Evolutionary conservation across 177 flowering plant genomes (phyloP).

Genomic region (Vitis hybrid): DNA sequence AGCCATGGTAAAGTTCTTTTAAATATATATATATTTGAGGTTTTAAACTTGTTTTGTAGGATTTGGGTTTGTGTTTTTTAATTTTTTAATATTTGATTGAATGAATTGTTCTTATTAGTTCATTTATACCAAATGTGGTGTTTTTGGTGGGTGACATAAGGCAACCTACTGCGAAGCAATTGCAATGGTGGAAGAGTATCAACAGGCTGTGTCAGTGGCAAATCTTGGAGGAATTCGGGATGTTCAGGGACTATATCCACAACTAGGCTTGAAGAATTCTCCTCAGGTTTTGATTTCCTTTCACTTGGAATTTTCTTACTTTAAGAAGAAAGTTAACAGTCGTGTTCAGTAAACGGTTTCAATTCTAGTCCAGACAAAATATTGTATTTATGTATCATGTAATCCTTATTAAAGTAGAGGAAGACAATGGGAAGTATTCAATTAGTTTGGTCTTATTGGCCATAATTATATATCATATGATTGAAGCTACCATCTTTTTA

Average conservation of each 20-base stretch:
- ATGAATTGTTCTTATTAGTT: not conserved
- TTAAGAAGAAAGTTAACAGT: not conserved
- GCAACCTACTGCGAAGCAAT: slow-evolving; percentile 77
- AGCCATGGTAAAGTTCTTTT: slow-evolving; percentile 57
- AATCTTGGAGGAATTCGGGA: slow-evolving; percentile 75
- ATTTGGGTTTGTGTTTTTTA: not conserved
- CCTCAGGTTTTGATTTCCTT: slow-evolving; percentile 48
- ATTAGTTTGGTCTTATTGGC: too few relatives aligned
- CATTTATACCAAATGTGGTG: not conserved
- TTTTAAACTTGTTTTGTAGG: not conserved
- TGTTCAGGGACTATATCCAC: slow-evolving; percentile 56
- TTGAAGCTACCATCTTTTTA: too few relatives aligned
- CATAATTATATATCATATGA: too few relatives aligned
- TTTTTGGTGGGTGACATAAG: slow-evolving; percentile 29
- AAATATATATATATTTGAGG: not conserved
- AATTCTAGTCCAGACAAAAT: too few relatives aligned
- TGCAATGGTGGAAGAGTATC: slow-evolving; percentile 90
- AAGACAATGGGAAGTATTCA: too few relatives aligned
- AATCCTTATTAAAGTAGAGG: too few relatives aligned
- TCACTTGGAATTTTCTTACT: not conserved
- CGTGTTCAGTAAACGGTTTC: too few relatives aligned
- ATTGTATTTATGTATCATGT: too few relatives aligned
- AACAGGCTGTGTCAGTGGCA: slow-evolving; percentile 65
- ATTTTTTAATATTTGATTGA: not conserved
- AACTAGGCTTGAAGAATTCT: slow-evolving; percentile 67